These are phyloP conservation scores for Diplodia corticola DNA, from an alignment of 2,329 filamentous ascomycete species.

Conservation along the genomic window DNA sequence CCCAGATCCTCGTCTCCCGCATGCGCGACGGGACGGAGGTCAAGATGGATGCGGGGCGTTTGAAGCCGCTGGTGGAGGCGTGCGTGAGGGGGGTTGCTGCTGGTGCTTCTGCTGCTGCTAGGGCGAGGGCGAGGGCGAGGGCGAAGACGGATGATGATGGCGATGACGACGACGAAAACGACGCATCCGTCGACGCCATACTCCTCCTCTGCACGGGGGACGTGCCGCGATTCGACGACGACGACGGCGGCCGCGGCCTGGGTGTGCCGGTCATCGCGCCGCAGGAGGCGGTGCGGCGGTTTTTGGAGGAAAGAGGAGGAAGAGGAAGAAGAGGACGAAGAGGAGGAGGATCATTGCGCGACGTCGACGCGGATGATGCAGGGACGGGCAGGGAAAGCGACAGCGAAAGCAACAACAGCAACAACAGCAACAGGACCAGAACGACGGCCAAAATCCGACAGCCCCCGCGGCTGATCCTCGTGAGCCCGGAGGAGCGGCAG, in stretches of 20 bases:
- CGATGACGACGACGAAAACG: neutral
- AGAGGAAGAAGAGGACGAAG: neutral
- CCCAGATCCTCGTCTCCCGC: neutral
- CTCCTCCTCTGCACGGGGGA: neutral
- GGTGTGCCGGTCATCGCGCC: neutral
- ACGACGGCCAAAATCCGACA: too few relatives aligned
- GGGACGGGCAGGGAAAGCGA: too few relatives aligned
- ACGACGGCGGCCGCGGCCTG: too few relatives aligned
- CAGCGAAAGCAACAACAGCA: too few relatives aligned
- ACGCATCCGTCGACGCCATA: neutral
- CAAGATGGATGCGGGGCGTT: neutral
- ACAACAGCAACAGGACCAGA: too few relatives aligned
- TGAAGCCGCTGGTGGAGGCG: neutral
- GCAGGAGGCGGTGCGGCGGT: neutral
- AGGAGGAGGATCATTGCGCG: too few relatives aligned
- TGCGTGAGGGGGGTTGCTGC: neutral
- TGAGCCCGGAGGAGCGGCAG: neutral
- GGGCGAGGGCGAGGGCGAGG: neutral
- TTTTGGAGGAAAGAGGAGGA: neutral
- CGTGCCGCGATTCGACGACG: neutral
- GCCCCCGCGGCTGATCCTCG: neutral
- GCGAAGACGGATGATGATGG: too few relatives aligned
- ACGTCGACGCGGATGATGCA: too few relatives aligned
- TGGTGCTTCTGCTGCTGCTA: neutral
- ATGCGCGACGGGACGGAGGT: neutral